Evolutionary conservation across 306 rosid species (phyloP).

Genomic region (Prunus mira): DNA sequence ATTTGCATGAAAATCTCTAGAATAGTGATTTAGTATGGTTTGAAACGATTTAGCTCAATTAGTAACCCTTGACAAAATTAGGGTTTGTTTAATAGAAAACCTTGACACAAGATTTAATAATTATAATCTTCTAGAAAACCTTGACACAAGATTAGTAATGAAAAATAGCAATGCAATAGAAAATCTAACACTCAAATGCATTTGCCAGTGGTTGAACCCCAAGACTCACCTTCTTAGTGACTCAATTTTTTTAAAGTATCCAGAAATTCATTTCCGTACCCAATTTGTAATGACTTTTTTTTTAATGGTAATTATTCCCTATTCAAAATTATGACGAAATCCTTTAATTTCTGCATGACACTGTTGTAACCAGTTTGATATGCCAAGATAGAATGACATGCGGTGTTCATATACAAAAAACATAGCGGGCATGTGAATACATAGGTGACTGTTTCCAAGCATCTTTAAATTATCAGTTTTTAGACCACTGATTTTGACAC

Average conservation of each 20-base stretch:
- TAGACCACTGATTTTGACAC: conserved; percentile 9
- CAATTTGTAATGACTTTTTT: background rate
- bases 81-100: background rate
- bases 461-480: background rate
- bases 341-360: background rate
- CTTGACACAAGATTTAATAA: no score
- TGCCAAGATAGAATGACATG: background rate
- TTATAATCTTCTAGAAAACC: background rate
- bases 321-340: background rate
- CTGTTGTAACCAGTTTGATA: background rate
- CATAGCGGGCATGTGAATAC: background rate
- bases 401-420: background rate
- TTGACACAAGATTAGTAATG: background rate
- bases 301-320: background rate
- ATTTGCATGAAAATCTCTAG: background rate
- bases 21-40: background rate
- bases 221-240: background rate
- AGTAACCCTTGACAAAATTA: background rate
- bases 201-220: background rate
- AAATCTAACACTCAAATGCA: background rate
- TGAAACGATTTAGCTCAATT: background rate
- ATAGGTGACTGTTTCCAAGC: background rate
- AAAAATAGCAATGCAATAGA: background rate
- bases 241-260: no score
- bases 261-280: background rate